Evolutionary conservation across 2,329 filamentous ascomycete genomes (phyloP).

Genomic region (Neoascochyta sp.): DNA sequence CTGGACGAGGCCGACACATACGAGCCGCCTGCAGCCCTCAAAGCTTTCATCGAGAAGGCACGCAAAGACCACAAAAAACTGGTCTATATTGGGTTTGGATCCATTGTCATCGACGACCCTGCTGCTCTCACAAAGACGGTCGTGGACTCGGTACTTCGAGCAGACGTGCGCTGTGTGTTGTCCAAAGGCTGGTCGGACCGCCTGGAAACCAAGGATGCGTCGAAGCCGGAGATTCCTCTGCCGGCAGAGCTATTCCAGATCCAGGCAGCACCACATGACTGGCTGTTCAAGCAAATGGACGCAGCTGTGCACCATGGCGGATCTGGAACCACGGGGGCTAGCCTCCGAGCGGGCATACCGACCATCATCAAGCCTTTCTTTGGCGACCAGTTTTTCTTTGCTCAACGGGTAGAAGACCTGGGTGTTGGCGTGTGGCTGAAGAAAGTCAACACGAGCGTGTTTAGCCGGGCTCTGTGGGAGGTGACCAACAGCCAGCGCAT

Average conservation of each 20-base stretch:
- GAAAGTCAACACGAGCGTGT: slow-evolving; percentile 81
- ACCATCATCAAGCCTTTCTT: slow-evolving; percentile 97
- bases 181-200: slow-evolving; percentile 98
- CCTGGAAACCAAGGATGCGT: slow-evolving; percentile 54
- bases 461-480: slow-evolving; percentile 85
- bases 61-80: slow-evolving; percentile 80
- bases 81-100: slow-evolving; percentile 96
- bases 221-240: slow-evolving; percentile 63
- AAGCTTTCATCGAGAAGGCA: slow-evolving; percentile 78
- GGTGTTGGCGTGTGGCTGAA: slow-evolving; percentile 87
- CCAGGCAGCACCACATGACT: slow-evolving; percentile 89
- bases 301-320: slow-evolving; percentile 93
- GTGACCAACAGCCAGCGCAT: slow-evolving; percentile 86
- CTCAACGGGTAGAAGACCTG: slow-evolving; percentile 81
- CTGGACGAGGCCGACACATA: slow-evolving; percentile 70
- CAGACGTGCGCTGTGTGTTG: slow-evolving; percentile 89
- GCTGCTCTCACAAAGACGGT: slow-evolving; percentile 87
- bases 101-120: slow-evolving; percentile 88
- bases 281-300: slow-evolving; percentile 91
- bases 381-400: slow-evolving; percentile 97
- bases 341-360: slow-evolving; percentile 82
- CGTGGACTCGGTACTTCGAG: slow-evolving; percentile 82
- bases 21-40: slow-evolving; percentile 70
- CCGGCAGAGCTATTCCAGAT: slow-evolving; percentile 83
- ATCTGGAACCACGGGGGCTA: slow-evolving; percentile 90